Percentiles rank a stretch among this genome's conserved stretches.
Conservation (phyloP, 345 rosid genomes). For the Euphorbia lathyris region DNA sequence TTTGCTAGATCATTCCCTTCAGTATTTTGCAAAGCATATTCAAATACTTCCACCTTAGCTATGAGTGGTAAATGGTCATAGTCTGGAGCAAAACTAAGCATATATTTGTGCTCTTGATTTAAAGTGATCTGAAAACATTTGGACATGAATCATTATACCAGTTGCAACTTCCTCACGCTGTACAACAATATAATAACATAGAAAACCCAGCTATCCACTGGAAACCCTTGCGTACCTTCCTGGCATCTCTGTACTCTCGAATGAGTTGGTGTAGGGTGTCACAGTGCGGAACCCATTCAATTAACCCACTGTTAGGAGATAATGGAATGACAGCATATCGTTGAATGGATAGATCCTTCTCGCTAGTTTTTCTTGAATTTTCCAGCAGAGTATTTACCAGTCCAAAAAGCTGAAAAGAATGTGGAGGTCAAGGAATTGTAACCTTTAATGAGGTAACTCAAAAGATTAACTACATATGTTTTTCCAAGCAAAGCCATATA, state of each 20-base stretch:
- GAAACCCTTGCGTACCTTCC: slow-evolving; percentile 47
- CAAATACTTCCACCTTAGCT: slow-evolving; percentile 91
- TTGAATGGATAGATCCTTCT: slow-evolving; percentile 87
- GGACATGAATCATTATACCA: slow-evolving; percentile 14
- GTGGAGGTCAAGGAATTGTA: slow-evolving; percentile 2
- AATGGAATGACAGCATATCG: slow-evolving; percentile 89
- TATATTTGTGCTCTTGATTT: slow-evolving; percentile 88
- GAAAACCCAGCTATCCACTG: background rate
- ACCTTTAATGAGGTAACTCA: background rate
- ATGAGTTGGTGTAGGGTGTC: slow-evolving; percentile 95
- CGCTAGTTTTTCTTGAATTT: slow-evolving; percentile 82
- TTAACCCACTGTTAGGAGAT: slow-evolving; percentile 93
- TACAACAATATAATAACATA: background rate
- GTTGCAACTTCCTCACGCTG: slow-evolving; percentile 5
- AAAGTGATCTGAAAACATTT: slow-evolving; percentile 64
- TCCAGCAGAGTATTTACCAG: slow-evolving; percentile 87
- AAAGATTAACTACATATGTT: background rate
- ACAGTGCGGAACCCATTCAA: slow-evolving; percentile 96
- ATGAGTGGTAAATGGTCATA: slow-evolving; percentile 91
- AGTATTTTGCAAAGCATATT: slow-evolving; percentile 79
- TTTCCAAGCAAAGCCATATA: background rate
- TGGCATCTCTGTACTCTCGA: slow-evolving; percentile 88
- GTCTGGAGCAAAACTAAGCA: slow-evolving; percentile 91
- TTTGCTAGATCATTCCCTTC: slow-evolving; percentile 94
- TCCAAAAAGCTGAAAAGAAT: slow-evolving; percentile 75